Percentiles rank a stretch among this genome's conserved stretches.
Evolutionary conservation across 208 protist genomes (phyloP).

Genomic region (Lotmaria passim): DNA sequence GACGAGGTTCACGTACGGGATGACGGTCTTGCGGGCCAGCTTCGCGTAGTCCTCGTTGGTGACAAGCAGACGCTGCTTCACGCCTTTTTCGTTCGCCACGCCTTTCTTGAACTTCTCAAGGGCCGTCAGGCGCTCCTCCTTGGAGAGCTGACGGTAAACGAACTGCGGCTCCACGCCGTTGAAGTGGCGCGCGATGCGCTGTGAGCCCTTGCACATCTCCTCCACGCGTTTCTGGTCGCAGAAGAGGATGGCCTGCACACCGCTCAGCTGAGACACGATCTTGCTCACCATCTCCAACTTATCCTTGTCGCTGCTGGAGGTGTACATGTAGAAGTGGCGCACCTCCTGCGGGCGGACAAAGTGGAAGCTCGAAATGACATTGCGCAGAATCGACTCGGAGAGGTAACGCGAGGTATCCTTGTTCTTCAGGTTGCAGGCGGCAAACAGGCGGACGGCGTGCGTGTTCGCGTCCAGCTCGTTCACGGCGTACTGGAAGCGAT

Average conservation of each 20-base stretch:
- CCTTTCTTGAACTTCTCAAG: constrained; percentile 91
- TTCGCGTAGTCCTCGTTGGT: constrained; percentile 93
- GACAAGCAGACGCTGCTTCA: constrained; percentile 88
- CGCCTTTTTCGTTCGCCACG: constrained; percentile 74
- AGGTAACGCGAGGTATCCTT: constrained; percentile 67
- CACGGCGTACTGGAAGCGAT: constrained; percentile 82
- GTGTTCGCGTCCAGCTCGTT: constrained; percentile 86
- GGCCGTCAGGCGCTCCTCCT: constrained; percentile 71
- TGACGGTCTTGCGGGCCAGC: constrained; percentile 83
- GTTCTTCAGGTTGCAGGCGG: constrained; percentile 85
- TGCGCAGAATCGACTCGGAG: constrained; percentile 72
- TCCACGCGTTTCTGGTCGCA: constrained; percentile 84
- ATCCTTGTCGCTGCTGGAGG: constrained; percentile 65
- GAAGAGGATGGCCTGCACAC: constrained; percentile 90
- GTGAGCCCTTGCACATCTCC: constrained; percentile 69
- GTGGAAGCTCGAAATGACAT: constrained; percentile 79
- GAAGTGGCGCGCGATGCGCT: constrained; percentile 73
- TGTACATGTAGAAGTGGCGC: constrained; percentile 81
- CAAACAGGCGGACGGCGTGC: constrained; percentile 63
- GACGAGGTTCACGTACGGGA: constrained; percentile 92
- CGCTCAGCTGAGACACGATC: constrained; percentile 86
- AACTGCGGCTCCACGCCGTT: constrained; percentile 84
- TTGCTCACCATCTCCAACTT: constrained; percentile 85
- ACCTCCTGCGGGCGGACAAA: constrained; percentile 83
- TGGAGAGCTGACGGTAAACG: constrained; percentile 76